phyloP scores from a whole-genome alignment of 805 yeast species.

The Candida lessepsii region DNA sequence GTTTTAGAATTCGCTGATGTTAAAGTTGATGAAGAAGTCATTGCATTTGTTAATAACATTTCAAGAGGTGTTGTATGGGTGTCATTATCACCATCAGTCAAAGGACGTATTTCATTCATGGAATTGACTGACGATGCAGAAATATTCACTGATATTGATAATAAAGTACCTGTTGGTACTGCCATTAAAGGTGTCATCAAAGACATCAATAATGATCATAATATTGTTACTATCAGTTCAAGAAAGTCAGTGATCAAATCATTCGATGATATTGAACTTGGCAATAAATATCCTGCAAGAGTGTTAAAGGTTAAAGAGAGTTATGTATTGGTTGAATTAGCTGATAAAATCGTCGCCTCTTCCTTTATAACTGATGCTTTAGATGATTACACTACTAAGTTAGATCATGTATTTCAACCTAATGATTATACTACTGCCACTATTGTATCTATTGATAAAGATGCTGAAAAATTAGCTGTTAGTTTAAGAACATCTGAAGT shows the following conservation, averaged over 20 bases:
- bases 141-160: constrained; percentile 47
- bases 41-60: constrained; percentile 66
- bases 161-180: constrained; percentile 68
- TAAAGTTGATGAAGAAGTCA: constrained; percentile 47
- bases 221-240: constrained; percentile 48
- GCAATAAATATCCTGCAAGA: constrained; percentile 58
- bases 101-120: constrained; percentile 64
- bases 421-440: constrained; percentile 60
- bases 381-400: constrained; percentile 57
- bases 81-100: constrained; percentile 63
- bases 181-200: constrained; percentile 61
- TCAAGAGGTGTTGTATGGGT: constrained; percentile 64
- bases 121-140: constrained; percentile 59
- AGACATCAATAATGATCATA: constrained; percentile 52
- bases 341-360: constrained; percentile 59
- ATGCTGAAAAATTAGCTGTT: constrained; percentile 56
- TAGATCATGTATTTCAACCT: constrained; percentile 47
- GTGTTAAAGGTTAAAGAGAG: constrained; percentile 57
- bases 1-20: constrained; percentile 42
- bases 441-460: constrained; percentile 46
- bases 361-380: constrained; percentile 77
- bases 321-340: constrained; percentile 66
- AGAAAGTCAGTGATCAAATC: constrained; percentile 44
- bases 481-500: constrained; percentile 55
- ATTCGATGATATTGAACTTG: constrained; percentile 52